Conservation (phyloP, 139 green algal genomes). For the Chara braunii region DNA sequence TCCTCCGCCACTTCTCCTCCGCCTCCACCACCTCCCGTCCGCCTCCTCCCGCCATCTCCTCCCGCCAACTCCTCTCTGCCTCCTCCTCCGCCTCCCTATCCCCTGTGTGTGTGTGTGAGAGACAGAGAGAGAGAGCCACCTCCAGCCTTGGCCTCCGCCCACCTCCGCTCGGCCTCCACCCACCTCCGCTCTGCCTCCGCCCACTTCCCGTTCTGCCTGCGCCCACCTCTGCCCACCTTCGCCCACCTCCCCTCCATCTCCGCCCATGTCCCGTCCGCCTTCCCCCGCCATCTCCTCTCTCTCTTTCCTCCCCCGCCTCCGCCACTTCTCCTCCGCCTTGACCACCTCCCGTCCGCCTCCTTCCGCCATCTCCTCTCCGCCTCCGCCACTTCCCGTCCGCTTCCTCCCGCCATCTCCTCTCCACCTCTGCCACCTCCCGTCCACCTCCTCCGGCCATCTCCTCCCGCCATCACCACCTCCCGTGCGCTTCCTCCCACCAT, state of each 20-base stretch:
- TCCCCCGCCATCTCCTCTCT: not conserved
- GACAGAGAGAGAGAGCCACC: too few relatives aligned
- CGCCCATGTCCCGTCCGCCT: not conserved
- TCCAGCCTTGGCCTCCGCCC: too few relatives aligned
- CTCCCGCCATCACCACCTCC: not conserved
- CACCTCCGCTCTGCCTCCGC: too few relatives aligned
- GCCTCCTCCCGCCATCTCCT: not conserved
- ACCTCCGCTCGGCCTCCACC: too few relatives aligned
- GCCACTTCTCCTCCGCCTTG: not conserved
- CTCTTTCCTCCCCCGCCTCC: not conserved
- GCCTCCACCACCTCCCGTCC: slow-evolving; percentile 2
- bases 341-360: not conserved
- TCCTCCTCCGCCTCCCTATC: too few relatives aligned
- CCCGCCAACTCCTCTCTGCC: not conserved
- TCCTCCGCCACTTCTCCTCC: not conserved
- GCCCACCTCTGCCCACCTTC: slow-evolving; percentile 1
- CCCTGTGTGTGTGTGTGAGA: too few relatives aligned
- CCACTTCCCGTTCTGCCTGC: too few relatives aligned
- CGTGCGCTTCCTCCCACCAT: too few relatives aligned
- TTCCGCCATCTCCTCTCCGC: not conserved
- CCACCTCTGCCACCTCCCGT: not conserved
- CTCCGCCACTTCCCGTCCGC: not conserved
- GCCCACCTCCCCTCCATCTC: not conserved
- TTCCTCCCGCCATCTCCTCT: not conserved
- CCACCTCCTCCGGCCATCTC: not conserved